Conservation (phyloP, 2,329 filamentous ascomycete species). For the Aspergillus spinulosporus region DNA sequence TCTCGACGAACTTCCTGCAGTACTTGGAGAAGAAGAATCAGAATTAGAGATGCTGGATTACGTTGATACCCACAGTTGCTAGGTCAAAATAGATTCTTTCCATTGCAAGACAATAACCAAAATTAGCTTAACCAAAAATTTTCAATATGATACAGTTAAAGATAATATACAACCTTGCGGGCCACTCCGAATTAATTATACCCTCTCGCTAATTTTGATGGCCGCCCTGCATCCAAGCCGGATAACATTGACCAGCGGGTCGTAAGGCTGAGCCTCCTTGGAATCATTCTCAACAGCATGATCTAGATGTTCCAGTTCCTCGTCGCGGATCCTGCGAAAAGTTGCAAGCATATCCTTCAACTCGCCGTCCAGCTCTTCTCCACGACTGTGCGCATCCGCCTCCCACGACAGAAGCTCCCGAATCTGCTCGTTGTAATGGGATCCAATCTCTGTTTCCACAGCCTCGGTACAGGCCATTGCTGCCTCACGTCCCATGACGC, state of each 20-base stretch:
- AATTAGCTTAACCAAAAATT: neutral
- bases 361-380: slow-evolving; percentile 79
- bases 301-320: slow-evolving; percentile 95
- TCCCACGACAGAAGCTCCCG: slow-evolving; percentile 78
- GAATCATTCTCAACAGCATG: slow-evolving; percentile 92
- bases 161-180: slow-evolving; percentile 14
- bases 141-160: slow-evolving; percentile 16
- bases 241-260: slow-evolving; percentile 82
- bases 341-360: slow-evolving; percentile 70
- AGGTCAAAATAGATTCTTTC: slow-evolving; percentile 11
- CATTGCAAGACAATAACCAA: neutral
- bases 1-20: slow-evolving; percentile 73
- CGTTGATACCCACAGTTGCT: slow-evolving; percentile 26
- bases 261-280: slow-evolving; percentile 85
- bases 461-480: slow-evolving; percentile 99
- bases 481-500: slow-evolving; percentile 82
- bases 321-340: slow-evolving; percentile 82
- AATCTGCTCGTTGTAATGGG: slow-evolving; percentile 94
- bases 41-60: slow-evolving; percentile 13
- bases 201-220: slow-evolving; percentile 74
- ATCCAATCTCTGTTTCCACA: slow-evolving; percentile 96
- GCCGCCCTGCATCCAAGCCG: slow-evolving; percentile 86
- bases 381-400: slow-evolving; percentile 69
- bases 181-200: slow-evolving; percentile 31
- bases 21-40: slow-evolving; percentile 47